phyloP scores from a whole-genome alignment of 352 stramenopile genomes.

The Globisporangium irregulare region DNA sequence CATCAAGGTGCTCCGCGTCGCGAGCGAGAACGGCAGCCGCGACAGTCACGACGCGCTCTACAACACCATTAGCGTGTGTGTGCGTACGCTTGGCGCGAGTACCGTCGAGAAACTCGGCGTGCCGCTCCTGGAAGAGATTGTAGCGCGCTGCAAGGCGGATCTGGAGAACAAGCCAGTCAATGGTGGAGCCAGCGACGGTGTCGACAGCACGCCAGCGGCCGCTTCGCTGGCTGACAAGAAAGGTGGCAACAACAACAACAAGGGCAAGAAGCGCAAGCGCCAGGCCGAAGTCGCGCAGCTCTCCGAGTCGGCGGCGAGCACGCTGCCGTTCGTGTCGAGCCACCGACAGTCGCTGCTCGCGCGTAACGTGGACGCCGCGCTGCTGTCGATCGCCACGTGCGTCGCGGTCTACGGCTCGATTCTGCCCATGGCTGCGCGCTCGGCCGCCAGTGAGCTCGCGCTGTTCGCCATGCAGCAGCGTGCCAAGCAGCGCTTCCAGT shows the following conservation, averaged over 20 bases:
- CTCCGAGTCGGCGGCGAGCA: constrained; percentile 28
- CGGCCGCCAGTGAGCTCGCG: constrained; percentile 40
- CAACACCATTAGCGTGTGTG: constrained; percentile 44
- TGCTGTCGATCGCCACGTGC: constrained; percentile 52
- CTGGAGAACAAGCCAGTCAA: constrained; percentile 26
- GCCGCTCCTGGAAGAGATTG: constrained; percentile 58
- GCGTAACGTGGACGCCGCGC: constrained; percentile 43
- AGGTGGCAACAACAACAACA: constrained; percentile 25
- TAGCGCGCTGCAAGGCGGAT: constrained; percentile 49
- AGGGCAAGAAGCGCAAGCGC: constrained; percentile 86
- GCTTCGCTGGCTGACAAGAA: constrained; percentile 14
- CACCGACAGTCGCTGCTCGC: constrained; percentile 40
- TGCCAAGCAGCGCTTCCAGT: constrained; percentile 20
- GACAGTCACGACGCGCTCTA: constrained; percentile 47
- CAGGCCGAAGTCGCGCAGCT: constrained; percentile 56
- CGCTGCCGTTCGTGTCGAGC: constrained; percentile 51
- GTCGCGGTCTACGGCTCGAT: constrained; percentile 62
- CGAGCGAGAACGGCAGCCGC: constrained; percentile 36
- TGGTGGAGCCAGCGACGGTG: not conserved
- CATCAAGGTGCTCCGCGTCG: constrained; percentile 55
- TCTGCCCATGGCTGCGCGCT: constrained; percentile 41
- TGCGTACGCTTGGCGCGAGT: constrained; percentile 55
- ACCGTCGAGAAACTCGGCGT: constrained; percentile 71
- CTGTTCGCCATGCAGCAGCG: constrained; percentile 41
- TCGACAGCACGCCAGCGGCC: not conserved